Evolutionary conservation across 1,139 yeast species (phyloP).

Genomic region (Candida tetrigidarum): DNA sequence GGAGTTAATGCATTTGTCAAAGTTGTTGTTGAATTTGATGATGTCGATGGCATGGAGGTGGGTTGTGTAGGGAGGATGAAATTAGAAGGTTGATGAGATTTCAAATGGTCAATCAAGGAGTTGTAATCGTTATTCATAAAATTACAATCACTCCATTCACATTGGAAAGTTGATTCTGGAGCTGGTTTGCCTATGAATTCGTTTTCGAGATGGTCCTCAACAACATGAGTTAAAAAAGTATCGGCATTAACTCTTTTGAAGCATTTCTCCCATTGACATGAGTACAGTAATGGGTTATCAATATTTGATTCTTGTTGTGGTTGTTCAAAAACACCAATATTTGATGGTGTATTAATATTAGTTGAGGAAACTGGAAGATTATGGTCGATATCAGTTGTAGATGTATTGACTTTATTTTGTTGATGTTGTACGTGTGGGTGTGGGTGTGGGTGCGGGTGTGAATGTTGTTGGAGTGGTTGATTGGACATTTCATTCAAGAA

Average conservation of each 20-base stretch:
- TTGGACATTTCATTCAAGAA: constrained; percentile 15
- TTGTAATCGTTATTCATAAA: constrained; percentile 56
- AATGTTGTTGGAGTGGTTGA: too few species aligned
- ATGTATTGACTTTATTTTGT: not conserved
- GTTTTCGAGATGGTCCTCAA: constrained; percentile 56
- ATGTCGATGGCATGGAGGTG: not conserved
- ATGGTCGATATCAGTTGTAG: not conserved
- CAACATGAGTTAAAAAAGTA: constrained; percentile 58
- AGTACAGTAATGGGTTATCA: constrained; percentile 9
- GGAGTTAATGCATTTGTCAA: constrained; percentile 20
- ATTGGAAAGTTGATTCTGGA: constrained; percentile 33
- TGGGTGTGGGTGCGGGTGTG: too few species aligned
- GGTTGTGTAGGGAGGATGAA: constrained; percentile 7
- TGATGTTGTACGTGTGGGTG: too few species aligned
- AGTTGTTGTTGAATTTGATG: too few species aligned
- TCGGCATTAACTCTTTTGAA: constrained; percentile 41
- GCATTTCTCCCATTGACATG: constrained; percentile 67
- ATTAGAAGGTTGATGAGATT: constrained; percentile 47
- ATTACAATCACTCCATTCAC: constrained; percentile 79
- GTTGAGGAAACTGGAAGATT: not conserved
- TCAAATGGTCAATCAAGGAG: constrained; percentile 62
- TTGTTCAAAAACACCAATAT: not conserved
- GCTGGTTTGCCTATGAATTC: constrained; percentile 19
- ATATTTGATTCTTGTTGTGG: not conserved
- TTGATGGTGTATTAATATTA: not conserved